A percentile compares a stretch with the other conserved stretches of the same genome.
phyloP scores from a whole-genome alignment of 176 grass and related monocot genomes.

The Sorghum bicolor region DNA sequence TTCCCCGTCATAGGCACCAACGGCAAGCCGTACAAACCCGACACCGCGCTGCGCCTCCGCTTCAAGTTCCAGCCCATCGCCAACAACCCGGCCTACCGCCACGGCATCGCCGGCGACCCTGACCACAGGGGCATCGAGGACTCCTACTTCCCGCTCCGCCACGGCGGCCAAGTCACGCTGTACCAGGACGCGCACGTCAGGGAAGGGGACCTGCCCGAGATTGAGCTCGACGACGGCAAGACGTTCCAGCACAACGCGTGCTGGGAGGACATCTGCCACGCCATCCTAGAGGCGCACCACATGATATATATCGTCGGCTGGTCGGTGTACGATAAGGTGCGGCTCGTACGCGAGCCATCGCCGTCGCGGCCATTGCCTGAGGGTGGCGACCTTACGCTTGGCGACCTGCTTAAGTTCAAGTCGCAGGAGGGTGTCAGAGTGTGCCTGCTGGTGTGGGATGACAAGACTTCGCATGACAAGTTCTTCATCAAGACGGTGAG shows the following conservation, averaged over 20 bases:
- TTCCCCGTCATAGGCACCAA: slow-evolving; percentile 46
- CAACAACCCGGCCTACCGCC: slow-evolving; percentile 43
- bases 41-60: slow-evolving; percentile 54
- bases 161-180: slow-evolving; percentile 55
- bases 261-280: slow-evolving; percentile 99
- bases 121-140: slow-evolving; percentile 56
- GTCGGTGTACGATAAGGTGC: slow-evolving; percentile 94
- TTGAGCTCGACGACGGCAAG: slow-evolving; percentile 53
- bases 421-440: slow-evolving; percentile 95
- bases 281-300: slow-evolving; percentile 92
- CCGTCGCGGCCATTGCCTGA: slow-evolving; percentile 44
- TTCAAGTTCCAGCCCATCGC: slow-evolving; percentile 44
- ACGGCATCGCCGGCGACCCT: slow-evolving; percentile 70
- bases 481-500: slow-evolving; percentile 88
- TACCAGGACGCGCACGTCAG: slow-evolving; percentile 93
- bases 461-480: slow-evolving; percentile 96
- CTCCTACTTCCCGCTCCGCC: slow-evolving; percentile 80
- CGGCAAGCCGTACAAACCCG: slow-evolving; percentile 62
- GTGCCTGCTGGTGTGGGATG: slow-evolving; percentile 98
- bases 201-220: slow-evolving; percentile 60
- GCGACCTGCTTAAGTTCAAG: slow-evolving; percentile 94
- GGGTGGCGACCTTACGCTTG: slow-evolving; percentile 59
- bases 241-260: slow-evolving; percentile 60
- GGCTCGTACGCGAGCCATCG: slow-evolving; percentile 65
- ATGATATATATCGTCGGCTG: slow-evolving; percentile 94